phyloP scores from a whole-genome alignment of 805 yeast species.

The Candida dajiaensis region DNA sequence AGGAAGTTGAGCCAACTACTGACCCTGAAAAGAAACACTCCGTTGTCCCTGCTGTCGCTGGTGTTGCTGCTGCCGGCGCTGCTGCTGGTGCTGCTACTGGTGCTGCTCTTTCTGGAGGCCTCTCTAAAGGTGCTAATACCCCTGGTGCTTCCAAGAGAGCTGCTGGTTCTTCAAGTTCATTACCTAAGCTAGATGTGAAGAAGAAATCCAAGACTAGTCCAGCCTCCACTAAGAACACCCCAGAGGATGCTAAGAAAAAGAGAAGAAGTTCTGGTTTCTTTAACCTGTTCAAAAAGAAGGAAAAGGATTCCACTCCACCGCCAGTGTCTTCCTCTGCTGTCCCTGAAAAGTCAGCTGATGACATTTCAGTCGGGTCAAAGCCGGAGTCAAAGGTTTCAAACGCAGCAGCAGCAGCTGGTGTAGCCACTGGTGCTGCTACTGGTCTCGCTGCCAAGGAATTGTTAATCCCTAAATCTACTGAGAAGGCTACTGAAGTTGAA shows the following conservation, averaged over 20 bases:
- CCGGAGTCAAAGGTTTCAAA: neutral
- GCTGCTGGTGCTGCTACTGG: constrained; percentile 16
- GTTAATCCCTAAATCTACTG: neutral
- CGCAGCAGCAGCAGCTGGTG: constrained; percentile 4
- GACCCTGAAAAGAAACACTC: neutral
- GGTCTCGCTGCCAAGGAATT: neutral
- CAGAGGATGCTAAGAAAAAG: constrained; percentile 8
- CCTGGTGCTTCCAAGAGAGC: neutral
- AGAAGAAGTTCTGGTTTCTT: constrained; percentile 16
- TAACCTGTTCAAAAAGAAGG: constrained; percentile 11
- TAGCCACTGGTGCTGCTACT: constrained; percentile 2
- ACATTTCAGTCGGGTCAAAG: constrained; percentile 2
- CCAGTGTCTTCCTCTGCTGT: constrained; percentile 5
- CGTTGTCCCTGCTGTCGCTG: constrained; percentile 7
- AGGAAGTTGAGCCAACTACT: neutral
- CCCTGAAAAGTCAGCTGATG: constrained; percentile 1
- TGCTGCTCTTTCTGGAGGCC: constrained; percentile 16
- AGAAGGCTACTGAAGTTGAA: constrained; percentile 1
- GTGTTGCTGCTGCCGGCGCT: constrained; percentile 5
- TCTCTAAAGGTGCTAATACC: neutral
- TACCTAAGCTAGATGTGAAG: neutral
- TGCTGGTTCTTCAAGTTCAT: neutral
- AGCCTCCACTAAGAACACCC: neutral
- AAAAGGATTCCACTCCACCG: constrained; percentile 1
- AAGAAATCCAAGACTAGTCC: neutral